Base-by-base conservation (phyloP, 345 rosid species). In the Zanthoxylum bungeanum region DNA sequence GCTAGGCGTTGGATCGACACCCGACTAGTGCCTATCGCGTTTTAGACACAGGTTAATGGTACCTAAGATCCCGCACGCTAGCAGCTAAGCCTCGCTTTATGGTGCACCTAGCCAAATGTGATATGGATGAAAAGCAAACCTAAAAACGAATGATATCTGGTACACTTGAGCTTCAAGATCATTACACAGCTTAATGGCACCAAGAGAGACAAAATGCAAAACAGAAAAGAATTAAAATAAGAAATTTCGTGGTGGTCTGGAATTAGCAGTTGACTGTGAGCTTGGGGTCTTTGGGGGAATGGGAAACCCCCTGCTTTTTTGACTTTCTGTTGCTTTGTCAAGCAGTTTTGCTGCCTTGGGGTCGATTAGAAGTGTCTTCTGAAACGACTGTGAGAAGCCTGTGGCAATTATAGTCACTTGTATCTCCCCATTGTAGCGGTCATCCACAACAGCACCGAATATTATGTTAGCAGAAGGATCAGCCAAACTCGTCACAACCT, bases 381-480 rank as follows among this genome's bases (percentile, higher is more conserved):
- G 97, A 78, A 92, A 94, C 5, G 98, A 92, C 77, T 90, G 93
- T 1, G 98, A 94, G 88, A 94, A 94, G 10, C 98, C 98, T 0
- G 99, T 95, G 6, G 99, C 98, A 1, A 95, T 92, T 36, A 95
- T 92, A 27, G 99, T 95, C 17, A 95, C 99, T 11, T 94, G 97
- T 76, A 94, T 86, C 91, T 94, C 95, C 24, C 98, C 98, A 0
- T 83, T 88, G 83, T 88, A 94, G 3, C 98, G 97, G 53, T 92
- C 97, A 46, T 94, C 98, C 55, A 94, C 97, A 57, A 94, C 98
- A 37, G 97, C 98, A 58, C 98, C 98, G 76, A 94, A 94, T 79
- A 92, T 95, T 76, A 95, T 95, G 88, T 95, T 95, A 37, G 99
- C 99, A 0, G 99, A 90, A 82, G 98, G 97, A 73, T 95, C 99